Evolutionary conservation across 1,284 basidiomycete genomes (phyloP), one percentile per base, ranked within the genome.

Genomic region (Boletus mariae): DNA sequence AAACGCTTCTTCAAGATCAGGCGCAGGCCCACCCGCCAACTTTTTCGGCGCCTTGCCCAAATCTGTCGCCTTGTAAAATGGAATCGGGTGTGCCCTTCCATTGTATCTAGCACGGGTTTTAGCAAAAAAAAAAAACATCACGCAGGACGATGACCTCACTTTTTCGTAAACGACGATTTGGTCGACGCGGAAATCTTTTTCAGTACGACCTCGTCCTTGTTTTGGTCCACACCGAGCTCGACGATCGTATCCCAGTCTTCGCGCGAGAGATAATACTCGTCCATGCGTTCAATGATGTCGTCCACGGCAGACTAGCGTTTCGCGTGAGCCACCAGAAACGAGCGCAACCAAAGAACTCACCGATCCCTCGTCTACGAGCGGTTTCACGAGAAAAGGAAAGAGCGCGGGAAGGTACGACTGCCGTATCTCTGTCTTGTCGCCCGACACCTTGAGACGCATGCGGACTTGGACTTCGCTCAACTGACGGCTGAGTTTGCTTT

Each of bases 181-280:
- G 87, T 87, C 0, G 87, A 80, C 0, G 87, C 67, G 0, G 92
- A 77, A 32, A 99, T 92, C 73, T 88, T 88, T 76, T 96, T 98
- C 59, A 90, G 68, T 8, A 94, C 77, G 0, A 77, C 43, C 0
- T 89, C 88, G 45, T 90, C 90, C 59, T 82, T 84, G 64, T 87
- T 82, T 6, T 87, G 79, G 54, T 85, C 95, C 10, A 99, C 80
- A 0, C 95, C 96, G 10, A 99, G 80, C 69, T 99, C 96, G 51
- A 98, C 81, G 49, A 98, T 80, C 10, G 91, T 87, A 61, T 99
- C 97, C 91, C 95, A 96, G 66, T 99, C 96, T 37, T 98, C 96
- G 59, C 90, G 90, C 6, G 87, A 87, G 35, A 99, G 73, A 71
- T 85, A 98, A 71, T 99, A 99, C 45, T 91, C 88, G 70, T 99